Conservation (phyloP, 257 asterid genomes). For the Solanum chiquidenum region DNA sequence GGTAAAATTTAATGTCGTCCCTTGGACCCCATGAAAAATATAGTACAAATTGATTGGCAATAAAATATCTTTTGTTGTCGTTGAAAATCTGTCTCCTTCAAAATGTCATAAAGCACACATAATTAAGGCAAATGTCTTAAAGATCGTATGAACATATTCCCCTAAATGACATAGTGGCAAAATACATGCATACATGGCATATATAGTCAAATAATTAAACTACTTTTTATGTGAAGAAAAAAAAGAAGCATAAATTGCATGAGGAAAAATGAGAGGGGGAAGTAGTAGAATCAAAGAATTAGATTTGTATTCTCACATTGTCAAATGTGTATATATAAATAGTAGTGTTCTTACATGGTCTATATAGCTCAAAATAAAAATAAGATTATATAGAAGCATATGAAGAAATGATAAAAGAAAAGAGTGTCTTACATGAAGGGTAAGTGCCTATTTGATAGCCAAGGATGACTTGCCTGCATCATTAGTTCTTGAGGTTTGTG, state of each 20-base stretch:
- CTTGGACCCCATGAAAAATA: neutral
- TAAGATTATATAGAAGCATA: neutral
- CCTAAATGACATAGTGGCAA: neutral
- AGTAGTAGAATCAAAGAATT: neutral
- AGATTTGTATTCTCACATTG: neutral
- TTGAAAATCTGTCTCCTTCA: conserved; percentile 3
- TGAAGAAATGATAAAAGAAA: conserved; percentile 7
- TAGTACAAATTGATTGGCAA: neutral
- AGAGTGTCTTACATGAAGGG: conserved; percentile 29
- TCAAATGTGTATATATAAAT: neutral
- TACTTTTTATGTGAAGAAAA: neutral
- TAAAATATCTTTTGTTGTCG: neutral
- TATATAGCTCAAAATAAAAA: neutral
- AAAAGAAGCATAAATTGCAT: neutral
- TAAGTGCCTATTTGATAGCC: conserved; percentile 51
- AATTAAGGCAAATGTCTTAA: neutral
- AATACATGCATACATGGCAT: neutral
- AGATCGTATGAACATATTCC: neutral
- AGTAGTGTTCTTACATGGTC: neutral
- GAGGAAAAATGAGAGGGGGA: neutral
- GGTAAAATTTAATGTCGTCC: neutral
- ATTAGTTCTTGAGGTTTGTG: neutral
- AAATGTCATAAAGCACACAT: neutral
- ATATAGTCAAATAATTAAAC: neutral
- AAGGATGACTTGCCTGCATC: conserved; percentile 70